Evolutionary conservation across 441 rosid genomes (phyloP), one percentile per base, ranked within the genome.

Genomic region (Corymbia citriodora): DNA sequence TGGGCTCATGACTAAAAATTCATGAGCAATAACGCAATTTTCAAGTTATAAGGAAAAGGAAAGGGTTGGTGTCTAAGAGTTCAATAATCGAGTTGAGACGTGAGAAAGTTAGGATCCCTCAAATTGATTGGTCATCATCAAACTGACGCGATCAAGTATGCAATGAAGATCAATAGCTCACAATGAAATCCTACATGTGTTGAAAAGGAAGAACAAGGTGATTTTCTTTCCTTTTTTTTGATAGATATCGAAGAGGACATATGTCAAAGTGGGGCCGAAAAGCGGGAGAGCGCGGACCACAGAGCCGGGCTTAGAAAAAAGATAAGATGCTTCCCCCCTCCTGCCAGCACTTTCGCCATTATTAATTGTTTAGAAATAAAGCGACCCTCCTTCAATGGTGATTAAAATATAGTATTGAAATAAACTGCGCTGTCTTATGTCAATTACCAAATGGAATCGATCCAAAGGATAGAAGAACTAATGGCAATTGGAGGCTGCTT

Each of bases 401-500:
- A 48, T 70, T 70, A 3, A 13, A 74, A 74, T 7, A 21, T 2
- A 21, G 83, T 13, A 21, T 23, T 19, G 6, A 6, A 2, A 19
- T 12, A 61, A 27, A 52, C 54, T 52, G 6, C 11, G 65, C 27
- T 25, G n/a, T 11, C 65, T n/a, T 10, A 59, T 23, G 9, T 36
- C 36, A 29, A 61, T 6, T 23, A 23, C 25, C 9, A 61, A 61
- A 45, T 25, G 52, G 18, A 65, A n/a, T 52, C 10, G 85, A 88
- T 19, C 85, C 70, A 29, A 86, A 6, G 53, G 10, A 89, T 29
- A 63, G 2, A 65, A 7, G 36, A 54, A 90, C 53, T 91, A n/a
- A 45, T 90, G 68, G 79, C 23, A 89, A 90, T 88, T 61, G 40
- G 87, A 88, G 45, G 79, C 89, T 91, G 70, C 92, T 91, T 85